Base-by-base conservation (phyloP, 345 rosid genomes). In the Ceriops tagal region DNA sequence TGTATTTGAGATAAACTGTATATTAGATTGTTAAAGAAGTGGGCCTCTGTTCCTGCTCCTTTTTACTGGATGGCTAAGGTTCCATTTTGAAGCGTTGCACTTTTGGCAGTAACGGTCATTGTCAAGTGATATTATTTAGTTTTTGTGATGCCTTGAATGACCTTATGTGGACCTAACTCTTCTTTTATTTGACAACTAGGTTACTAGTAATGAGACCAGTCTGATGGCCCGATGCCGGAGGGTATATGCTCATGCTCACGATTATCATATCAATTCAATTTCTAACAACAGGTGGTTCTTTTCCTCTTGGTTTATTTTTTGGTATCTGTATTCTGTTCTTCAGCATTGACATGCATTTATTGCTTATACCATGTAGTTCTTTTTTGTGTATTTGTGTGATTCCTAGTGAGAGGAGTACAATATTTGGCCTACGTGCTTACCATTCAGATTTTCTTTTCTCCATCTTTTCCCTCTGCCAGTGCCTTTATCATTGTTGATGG, bases 191-290 rank as follows among this genome's bases (percentile, higher is more conserved):
- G 55, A 10, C 47, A 32, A 73, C n/a, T 80, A 93, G 98, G 88
- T 91, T 68, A 85, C 89, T 61, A 85, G 96, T 78, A 81, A 75
- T 39, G 98, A 93, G 80, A 87, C 89, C 6, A 91, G 83, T 82
- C 81, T 80, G 72, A 68, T 91, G 72, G 97, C 97, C 28, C 80
- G 92, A 83, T 91, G 97, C 77, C 92, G 97, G 53, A 89, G 96
- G 78, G 86, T 88, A 53, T 93, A 91, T 82, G 87, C 95, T 69
- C 97, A 93, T 83, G 98, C 98, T 71, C 80, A 81, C 57, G 80
- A 79, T 65, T 83, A 72, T 72, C 78, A 81, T 60, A 79, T 79
- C 43, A 80, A 81, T 67, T 84, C 84, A 34, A 72, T 71, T 62
- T 93, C 97, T 65, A 93, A 82, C 80, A 93, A 91, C 77, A 93